Conservation (phyloP, 176 grass and related monocot genomes). For the Eragrostis curvula region DNA sequence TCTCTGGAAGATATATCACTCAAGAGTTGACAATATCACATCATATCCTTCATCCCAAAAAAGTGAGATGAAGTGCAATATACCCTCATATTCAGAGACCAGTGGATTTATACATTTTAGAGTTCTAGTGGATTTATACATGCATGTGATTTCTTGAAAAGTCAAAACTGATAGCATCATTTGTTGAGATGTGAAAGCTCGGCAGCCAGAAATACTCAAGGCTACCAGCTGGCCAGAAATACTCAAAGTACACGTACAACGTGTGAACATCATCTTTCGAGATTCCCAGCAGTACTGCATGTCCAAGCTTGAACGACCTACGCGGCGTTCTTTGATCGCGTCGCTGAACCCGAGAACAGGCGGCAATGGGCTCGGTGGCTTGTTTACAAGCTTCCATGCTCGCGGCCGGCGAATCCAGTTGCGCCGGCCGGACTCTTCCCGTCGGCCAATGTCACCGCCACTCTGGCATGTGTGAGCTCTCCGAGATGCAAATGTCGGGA, state of each 20-base stretch:
- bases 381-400: constrained; percentile 18
- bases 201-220: background rate
- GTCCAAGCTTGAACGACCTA: background rate
- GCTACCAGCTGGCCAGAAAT: no score
- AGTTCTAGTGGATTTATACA: no score
- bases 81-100: no score
- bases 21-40: background rate
- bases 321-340: background rate
- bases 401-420: background rate
- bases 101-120: no score
- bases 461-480: constrained; percentile 9
- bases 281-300: background rate
- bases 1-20: background rate
- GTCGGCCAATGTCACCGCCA: background rate
- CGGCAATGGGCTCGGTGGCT: background rate
- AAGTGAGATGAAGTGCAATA: background rate
- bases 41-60: no score
- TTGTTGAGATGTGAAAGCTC: background rate
- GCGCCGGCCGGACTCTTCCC: constrained; percentile 6
- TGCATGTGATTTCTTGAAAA: background rate
- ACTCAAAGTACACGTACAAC: no score
- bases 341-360: background rate
- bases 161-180: background rate
- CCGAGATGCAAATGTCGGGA: constrained; percentile 25
- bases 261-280: background rate